A percentile compares a stretch with the other conserved stretches of the same genome.
phyloP scores from a whole-genome alignment of 257 asterid genomes.

The Nicotiana knightiana region DNA sequence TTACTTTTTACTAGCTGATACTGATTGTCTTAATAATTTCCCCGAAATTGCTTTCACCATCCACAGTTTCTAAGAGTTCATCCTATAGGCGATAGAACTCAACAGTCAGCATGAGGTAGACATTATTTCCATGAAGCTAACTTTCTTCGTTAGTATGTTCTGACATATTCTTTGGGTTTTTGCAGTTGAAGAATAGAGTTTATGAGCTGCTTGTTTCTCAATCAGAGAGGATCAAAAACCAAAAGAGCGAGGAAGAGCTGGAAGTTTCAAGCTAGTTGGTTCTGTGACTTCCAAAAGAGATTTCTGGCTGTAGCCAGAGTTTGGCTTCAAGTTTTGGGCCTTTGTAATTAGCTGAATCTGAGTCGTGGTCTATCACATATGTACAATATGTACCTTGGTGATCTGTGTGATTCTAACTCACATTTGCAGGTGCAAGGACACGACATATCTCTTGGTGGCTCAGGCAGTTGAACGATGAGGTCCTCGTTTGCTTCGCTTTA shows the following conservation, averaged over 20 bases:
- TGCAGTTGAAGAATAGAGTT: slow-evolving; percentile 69
- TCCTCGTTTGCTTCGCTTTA: neutral
- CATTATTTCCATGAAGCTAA: neutral
- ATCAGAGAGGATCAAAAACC: slow-evolving; percentile 39
- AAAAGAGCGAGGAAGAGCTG: slow-evolving; percentile 28
- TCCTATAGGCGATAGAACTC: neutral
- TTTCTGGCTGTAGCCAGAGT: neutral
- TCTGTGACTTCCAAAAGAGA: neutral
- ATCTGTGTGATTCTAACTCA: neutral
- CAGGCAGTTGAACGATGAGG: neutral
- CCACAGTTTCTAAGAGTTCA: neutral
- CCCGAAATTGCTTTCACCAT: neutral
- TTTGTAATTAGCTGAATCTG: neutral
- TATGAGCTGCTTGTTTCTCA: slow-evolving; percentile 68
- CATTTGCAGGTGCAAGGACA: neutral
- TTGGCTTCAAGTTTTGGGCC: neutral
- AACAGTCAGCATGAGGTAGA: neutral
- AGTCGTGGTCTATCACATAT: neutral
- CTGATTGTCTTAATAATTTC: neutral
- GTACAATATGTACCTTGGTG: neutral
- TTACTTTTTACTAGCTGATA: neutral
- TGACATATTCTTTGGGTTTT: neutral
- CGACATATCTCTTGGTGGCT: neutral
- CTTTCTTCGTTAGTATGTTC: neutral
- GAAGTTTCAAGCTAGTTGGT: slow-evolving; percentile 19